Percentiles rank a stretch among this genome's conserved stretches.
These are phyloP conservation scores for Anthostomella pinea DNA, from an alignment of 2,329 filamentous ascomycete species.

Conservation along the genomic window DNA sequence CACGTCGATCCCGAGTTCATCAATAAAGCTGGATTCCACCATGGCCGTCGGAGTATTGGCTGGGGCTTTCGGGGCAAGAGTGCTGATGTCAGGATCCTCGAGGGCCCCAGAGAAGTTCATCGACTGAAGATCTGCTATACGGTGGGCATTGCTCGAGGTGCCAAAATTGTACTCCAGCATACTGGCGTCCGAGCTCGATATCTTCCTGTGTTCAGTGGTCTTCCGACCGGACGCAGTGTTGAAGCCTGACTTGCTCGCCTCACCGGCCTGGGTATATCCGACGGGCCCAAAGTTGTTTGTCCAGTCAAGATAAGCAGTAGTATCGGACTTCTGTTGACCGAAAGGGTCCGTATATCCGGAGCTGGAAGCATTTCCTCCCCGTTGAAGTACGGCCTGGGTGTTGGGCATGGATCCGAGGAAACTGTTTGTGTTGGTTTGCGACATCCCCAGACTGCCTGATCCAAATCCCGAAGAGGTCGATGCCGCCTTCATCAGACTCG, in stretches of 20 bases:
- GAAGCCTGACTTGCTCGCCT: constrained; percentile 17
- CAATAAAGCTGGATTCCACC: constrained; percentile 18
- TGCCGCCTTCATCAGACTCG: constrained; percentile 18
- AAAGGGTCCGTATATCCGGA: constrained; percentile 26
- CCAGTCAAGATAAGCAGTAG: constrained; percentile 30
- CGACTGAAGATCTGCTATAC: constrained; percentile 22
- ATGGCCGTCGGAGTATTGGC: constrained; percentile 41
- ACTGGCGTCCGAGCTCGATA: constrained; percentile 38
- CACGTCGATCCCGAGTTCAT: constrained; percentile 24
- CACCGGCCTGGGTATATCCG: constrained; percentile 17
- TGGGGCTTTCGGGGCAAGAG: constrained; percentile 35
- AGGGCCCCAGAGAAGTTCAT: constrained; percentile 31
- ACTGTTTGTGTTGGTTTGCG: constrained; percentile 17
- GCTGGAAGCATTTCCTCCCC: constrained; percentile 14
- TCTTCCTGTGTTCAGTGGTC: constrained; percentile 24
- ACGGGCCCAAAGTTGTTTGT: constrained; percentile 18
- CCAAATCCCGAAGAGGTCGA: constrained; percentile 15
- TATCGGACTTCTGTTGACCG: constrained; percentile 22
- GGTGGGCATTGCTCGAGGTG: constrained; percentile 14
- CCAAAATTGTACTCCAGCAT: constrained; percentile 40
- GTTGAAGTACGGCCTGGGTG: constrained; percentile 27
- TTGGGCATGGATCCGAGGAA: constrained; percentile 29
- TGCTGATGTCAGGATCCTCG: constrained; percentile 32
- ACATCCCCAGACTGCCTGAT: constrained; percentile 15
- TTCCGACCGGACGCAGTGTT: constrained; percentile 16